Evolutionary conservation across 164 flowering plant genomes (phyloP), one percentile per base, ranked within the genome.

Genomic region (Kalanchoe fedtschenkoi): DNA sequence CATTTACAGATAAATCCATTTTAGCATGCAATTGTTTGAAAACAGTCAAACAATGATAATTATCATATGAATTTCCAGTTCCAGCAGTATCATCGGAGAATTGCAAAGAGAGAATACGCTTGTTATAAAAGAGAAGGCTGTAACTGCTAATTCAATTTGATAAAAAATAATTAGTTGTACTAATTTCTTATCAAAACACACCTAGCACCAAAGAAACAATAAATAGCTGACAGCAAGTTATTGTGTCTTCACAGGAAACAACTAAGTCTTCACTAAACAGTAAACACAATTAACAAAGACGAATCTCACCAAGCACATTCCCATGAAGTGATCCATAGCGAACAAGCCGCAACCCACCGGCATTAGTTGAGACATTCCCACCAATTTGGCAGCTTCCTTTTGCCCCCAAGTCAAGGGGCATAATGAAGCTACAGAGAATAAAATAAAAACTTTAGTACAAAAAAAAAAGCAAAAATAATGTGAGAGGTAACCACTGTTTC

Each of bases 341-440:
- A 37, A 93, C 68, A 63, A 88, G 76, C 62, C 86, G 95, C 76
- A 93, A 75, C 54, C 99, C 99, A 58, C 99, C 99, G 70, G 97
- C 99, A 81, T 90, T 93, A 66, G 99, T 93, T 65, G 99, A 88
- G 66, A 93, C 80, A 80, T 90, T 93, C 69, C 97, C 99, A 70
- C 99, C 97, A 71, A 93, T 90, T 71, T 90, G 99, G 70, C 99
- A 93, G 77, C 99, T 93, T 71, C 99, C 97, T 77, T 93, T 93
- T 59, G 99, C 99, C 71, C 96, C 99, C 75, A 93, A 85, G 76
- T 93, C 99, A 71, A 93, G 89, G 43, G 97, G 97, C 99, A 93
- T 93, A 64, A 83, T 75, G 70, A 86, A 93, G 76, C 98, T 93
- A 76, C 68, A 80, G 46, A 59, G 61, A 71, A 70, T 26, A 51